Evolutionary conservation across 2,329 filamentous ascomycete genomes (phyloP).

Genomic region (Fusarium hainanense): DNA sequence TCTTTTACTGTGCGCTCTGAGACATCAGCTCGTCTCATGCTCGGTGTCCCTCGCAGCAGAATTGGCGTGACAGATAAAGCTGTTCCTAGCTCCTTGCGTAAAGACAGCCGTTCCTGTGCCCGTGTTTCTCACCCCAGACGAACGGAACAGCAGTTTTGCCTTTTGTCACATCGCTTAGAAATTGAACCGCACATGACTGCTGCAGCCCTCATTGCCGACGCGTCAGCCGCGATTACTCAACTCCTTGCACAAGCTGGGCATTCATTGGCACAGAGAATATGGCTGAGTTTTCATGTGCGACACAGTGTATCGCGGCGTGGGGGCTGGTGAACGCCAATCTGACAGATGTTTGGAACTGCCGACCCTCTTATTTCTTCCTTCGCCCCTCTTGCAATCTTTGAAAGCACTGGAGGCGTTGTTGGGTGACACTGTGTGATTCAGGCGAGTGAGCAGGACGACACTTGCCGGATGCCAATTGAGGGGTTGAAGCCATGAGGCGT

Average conservation of each 20-base stretch:
- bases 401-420: neutral
- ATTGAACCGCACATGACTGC: neutral
- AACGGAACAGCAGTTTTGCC: neutral
- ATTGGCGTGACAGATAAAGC: neutral
- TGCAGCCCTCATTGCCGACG: neutral
- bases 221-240: slow-evolving; percentile 16
- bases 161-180: neutral
- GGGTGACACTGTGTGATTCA: neutral
- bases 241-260: neutral
- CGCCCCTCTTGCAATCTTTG: neutral
- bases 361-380: neutral
- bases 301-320: neutral
- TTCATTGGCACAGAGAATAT: neutral
- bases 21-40: neutral
- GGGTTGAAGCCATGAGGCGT: neutral
- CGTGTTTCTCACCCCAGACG: neutral
- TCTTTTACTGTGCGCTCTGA: neutral
- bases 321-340: neutral
- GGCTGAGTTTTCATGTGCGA: neutral
- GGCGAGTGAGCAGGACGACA: neutral
- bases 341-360: neutral
- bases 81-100: neutral
- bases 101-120: neutral
- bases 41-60: neutral
- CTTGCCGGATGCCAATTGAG: neutral